These are phyloP conservation scores for Xerocomellus chrysenteron DNA, from an alignment of 768 basidiomycete species.

Conservation along the genomic window DNA sequence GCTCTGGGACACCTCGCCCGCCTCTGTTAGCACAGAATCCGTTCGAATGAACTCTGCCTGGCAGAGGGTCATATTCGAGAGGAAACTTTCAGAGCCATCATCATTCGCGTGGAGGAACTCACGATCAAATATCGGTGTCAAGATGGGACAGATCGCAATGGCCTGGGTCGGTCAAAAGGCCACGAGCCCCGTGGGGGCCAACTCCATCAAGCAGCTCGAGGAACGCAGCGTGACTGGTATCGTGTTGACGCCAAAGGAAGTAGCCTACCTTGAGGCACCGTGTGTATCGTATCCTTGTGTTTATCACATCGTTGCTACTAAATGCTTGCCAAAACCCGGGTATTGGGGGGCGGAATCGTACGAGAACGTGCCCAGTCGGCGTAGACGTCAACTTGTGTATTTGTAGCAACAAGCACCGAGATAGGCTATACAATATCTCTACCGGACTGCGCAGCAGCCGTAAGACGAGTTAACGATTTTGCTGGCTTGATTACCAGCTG, in stretches of 20 bases:
- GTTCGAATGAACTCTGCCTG: conserved; percentile 4
- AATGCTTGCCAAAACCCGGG: conserved; percentile 10
- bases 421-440: no score
- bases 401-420: background rate
- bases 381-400: background rate
- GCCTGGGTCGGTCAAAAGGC: conserved; percentile 43
- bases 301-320: background rate
- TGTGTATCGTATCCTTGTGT: conserved; percentile 9
- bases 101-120: conserved; percentile 41
- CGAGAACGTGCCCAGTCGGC: background rate
- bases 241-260: conserved; percentile 31
- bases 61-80: conserved; percentile 22
- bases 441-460: no score
- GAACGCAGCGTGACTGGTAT: conserved; percentile 28
- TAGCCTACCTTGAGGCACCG: conserved; percentile 28
- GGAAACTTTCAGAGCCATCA: conserved; percentile 30
- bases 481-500: no score
- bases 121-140: conserved; percentile 31
- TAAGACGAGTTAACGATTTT: no score
- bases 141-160: conserved; percentile 46
- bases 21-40: conserved; percentile 30
- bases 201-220: conserved; percentile 30
- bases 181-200: conserved; percentile 42
- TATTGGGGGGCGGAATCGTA: background rate
- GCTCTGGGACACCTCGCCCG: conserved; percentile 39